Evolutionary conservation across 1,284 basidiomycete genomes (phyloP), one percentile per base, ranked within the genome.

Genomic region (Phellinidium pouzarii): DNA sequence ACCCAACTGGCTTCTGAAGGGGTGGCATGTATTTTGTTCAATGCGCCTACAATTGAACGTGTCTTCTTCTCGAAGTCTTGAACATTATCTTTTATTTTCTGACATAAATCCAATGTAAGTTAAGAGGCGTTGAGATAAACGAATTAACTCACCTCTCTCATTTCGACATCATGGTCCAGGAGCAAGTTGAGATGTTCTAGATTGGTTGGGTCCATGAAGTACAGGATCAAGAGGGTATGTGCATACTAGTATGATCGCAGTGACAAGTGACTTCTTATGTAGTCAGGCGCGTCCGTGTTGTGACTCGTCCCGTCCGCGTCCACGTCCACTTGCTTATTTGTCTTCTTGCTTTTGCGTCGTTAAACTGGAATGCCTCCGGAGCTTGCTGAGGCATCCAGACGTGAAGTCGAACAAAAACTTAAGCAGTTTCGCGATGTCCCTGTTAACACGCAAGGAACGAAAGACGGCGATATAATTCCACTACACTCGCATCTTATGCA

Each of bases 41-140:
- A 70, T 36, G 79, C 64, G 7, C 84, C 85, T 17, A 75, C 70
- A 68, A 87, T 79, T 3, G 71, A 73, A 17, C 87, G 76, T 3
- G 79, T 75, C 62, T 82, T 84, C 67, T 83, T 87, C 66, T 89
- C 87, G 5, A 90, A 71, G 59, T 83, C 78, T 14, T 72, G 75
- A 27, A 85, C 81, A 65, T 83, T 79, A 37, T 86, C 84, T 60
- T 79, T 84, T 66, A 90, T 83, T 82, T 80, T 86, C 86, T 89
- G 47, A n/a, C 40, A 11, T 36, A 11, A 27, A 25, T 34, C 14
- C 34, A 22, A 8, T 20, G 20, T 11, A 6, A 12, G 34, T 29
- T 36, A 52, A 14, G 22, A 6, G 19, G 22, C n/a, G 19, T n/a
- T 43, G n/a, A 25, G 19, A 45, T 9, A 12, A 20, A 29, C 26